phyloP scores from a whole-genome alignment of 805 yeast genomes.

The Komagataella ulmi region DNA sequence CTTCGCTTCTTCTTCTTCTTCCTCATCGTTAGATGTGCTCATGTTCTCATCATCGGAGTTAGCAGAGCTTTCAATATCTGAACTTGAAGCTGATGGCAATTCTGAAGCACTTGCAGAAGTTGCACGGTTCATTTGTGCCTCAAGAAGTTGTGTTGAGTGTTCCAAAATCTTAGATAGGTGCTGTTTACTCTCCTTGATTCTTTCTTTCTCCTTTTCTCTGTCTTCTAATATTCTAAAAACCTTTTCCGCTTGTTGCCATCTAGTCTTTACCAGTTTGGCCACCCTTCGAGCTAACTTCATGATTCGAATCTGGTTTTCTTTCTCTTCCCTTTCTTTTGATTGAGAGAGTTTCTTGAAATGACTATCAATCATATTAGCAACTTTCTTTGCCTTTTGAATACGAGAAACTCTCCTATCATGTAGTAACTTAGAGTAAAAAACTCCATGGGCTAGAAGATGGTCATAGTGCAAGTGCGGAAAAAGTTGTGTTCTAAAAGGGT shows the following conservation, averaged over 20 bases:
- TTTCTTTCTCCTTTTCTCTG: conserved; percentile 66
- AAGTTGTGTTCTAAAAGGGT: conserved; percentile 23
- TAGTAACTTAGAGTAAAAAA: conserved; percentile 55
- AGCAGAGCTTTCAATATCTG: conserved; percentile 4
- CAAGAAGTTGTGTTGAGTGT: conserved; percentile 80
- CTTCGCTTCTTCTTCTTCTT: conserved; percentile 10
- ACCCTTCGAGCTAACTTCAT: conserved; percentile 67
- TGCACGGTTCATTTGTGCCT: conserved; percentile 56
- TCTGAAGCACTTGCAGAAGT: conserved; percentile 10
- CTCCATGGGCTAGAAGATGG: conserved; percentile 64
- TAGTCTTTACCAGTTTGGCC: conserved; percentile 71
- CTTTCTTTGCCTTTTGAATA: conserved; percentile 52
- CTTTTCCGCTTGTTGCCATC: conserved; percentile 85
- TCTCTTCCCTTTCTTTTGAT: conserved; percentile 70
- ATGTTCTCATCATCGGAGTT: background rate
- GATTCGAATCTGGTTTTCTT: conserved; percentile 62
- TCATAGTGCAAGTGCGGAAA: conserved; percentile 39
- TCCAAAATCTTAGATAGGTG: conserved; percentile 81
- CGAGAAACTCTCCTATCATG: conserved; percentile 52
- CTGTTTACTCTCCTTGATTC: conserved; percentile 71
- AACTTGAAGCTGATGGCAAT: background rate
- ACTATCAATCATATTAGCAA: conserved; percentile 72
- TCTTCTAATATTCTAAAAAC: conserved; percentile 64
- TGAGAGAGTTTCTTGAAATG: conserved; percentile 81
- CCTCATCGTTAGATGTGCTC: conserved; percentile 9